Evolutionary conservation across 805 yeast species (phyloP).

Genomic region (Sugiyamaella smithiae): DNA sequence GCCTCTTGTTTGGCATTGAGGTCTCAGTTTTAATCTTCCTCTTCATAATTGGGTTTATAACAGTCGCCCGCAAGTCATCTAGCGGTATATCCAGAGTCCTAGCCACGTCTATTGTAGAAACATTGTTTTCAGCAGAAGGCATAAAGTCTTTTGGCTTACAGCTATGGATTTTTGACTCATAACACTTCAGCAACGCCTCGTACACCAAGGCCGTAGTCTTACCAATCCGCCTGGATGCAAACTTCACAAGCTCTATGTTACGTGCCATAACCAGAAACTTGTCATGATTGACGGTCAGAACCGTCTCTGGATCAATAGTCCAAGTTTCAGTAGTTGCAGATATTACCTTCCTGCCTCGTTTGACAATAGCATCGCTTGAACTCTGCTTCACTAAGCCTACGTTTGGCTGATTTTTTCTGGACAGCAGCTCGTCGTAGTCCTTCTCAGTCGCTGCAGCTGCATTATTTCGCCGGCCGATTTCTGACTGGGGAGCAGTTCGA

Average conservation of each 20-base stretch:
- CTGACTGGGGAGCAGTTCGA: slow-evolving; percentile 39
- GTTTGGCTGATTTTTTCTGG: slow-evolving; percentile 20
- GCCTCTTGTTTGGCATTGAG: not conserved
- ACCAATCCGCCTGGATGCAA: slow-evolving; percentile 70
- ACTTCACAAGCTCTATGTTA: slow-evolving; percentile 56
- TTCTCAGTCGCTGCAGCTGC: slow-evolving; percentile 56
- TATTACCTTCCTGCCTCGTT: not conserved
- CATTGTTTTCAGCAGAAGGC: slow-evolving; percentile 19
- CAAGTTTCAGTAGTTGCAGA: not conserved
- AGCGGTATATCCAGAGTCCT: slow-evolving; percentile 17
- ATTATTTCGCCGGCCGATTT: slow-evolving; percentile 54
- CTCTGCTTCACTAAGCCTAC: slow-evolving; percentile 19
- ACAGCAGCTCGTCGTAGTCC: slow-evolving; percentile 20
- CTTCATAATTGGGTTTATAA: slow-evolving; percentile 15
- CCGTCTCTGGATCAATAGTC: slow-evolving; percentile 24
- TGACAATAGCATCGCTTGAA: not conserved
- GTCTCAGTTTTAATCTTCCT: slow-evolving; percentile 7
- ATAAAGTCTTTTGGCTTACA: slow-evolving; percentile 27
- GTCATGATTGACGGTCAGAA: slow-evolving; percentile 60
- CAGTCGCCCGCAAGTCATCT: slow-evolving; percentile 19
- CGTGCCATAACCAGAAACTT: slow-evolving; percentile 68
- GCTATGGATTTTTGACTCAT: slow-evolving; percentile 50
- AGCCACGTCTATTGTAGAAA: slow-evolving; percentile 38
- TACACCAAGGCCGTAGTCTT: slow-evolving; percentile 63
- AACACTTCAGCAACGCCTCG: slow-evolving; percentile 49